Conservation (phyloP, 495 filamentous ascomycete genomes). For the Podospora appendiculata region DNA sequence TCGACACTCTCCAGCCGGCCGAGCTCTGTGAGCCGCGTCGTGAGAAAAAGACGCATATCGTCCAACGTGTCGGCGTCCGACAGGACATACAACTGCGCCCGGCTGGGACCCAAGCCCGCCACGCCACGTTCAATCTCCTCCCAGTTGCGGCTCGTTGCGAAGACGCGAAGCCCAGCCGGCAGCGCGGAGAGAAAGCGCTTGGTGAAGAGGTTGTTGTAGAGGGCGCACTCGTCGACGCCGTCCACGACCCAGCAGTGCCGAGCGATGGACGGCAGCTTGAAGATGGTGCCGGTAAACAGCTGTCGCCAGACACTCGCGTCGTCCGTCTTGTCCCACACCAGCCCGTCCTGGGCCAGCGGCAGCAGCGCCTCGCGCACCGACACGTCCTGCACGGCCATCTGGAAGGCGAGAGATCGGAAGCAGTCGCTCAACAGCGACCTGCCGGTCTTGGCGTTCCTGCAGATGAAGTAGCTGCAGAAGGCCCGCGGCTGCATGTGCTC, state of each 20-base stretch:
- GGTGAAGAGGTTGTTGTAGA: not conserved
- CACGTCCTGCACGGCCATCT: slow-evolving; percentile 19
- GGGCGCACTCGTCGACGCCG: slow-evolving; percentile 15
- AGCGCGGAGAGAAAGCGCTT: not conserved
- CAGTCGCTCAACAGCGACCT: slow-evolving; percentile 3
- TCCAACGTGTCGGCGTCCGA: no score
- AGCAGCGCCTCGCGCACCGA: slow-evolving; percentile 14
- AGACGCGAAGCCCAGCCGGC: slow-evolving; percentile 20
- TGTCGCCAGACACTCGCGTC: slow-evolving; percentile 17
- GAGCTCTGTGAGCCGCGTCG: slow-evolving; percentile 13
- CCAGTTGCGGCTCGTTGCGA: slow-evolving; percentile 21
- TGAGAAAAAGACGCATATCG: no score
- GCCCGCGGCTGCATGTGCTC: slow-evolving; percentile 2
- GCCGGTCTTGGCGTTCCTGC: slow-evolving; percentile 7
- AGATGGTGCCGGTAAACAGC: slow-evolving; percentile 15
- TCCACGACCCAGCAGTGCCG: slow-evolving; percentile 22
- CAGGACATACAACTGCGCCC: no score
- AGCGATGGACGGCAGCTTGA: slow-evolving; percentile 9
- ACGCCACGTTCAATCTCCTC: slow-evolving; percentile 19
- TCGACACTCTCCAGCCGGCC: slow-evolving; percentile 6
- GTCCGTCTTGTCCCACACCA: slow-evolving; percentile 7
- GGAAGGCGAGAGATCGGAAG: slow-evolving; percentile 16
- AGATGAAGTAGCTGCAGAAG: slow-evolving; percentile 10
- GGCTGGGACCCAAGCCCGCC: slow-evolving; percentile 18
- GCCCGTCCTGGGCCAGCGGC: slow-evolving; percentile 10